Evolutionary conservation across 2,329 filamentous ascomycete genomes (phyloP), one percentile per base, ranked within the genome.

Genomic region (Colletotrichum spaethianum): DNA sequence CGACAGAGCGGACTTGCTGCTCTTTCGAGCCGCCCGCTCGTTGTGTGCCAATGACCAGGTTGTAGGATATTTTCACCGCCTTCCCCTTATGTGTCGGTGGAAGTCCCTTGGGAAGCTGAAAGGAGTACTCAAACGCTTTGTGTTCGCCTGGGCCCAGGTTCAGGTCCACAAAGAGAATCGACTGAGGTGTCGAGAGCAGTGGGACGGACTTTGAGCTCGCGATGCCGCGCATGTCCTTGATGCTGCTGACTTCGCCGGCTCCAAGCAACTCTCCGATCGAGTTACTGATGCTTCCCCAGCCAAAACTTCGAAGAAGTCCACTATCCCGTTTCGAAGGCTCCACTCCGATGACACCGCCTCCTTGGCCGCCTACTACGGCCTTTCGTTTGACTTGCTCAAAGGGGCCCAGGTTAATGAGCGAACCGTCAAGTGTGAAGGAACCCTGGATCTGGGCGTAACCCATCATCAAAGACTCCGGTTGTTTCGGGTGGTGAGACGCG

Each of bases 311-410:
- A 77, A 98, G 90, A 57, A 98, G 88, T 1, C 95, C 93, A 77
- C 91, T 94, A 63, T 94, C 91, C 70, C 91, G 89, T 80, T 94
- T 96, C 1, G 84, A 82, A 20, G 89, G 88, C 75, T 97, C 94
- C 12, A 97, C 85, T 14, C 94, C 94, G 61, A 97, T 91, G 2
- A 98, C 94, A 42, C 95, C 94, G 53, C 94, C 94, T 44, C 94
- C 94, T 78, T 97, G 94, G 1, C 93, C 93, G 60, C 94, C 94
- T 6, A 98, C 90, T 8, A 97, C 94, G 2, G 94, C 95, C 83
- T 97, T 98, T 71, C 95, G 90, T 81, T 99, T 99, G 48, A 98
- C 95, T 77, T 97, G 94, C 79, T 99, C 96, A 77, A 99, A 99
- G 0, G 94, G 94, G 0, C 91, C 91, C 48, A 97, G 91, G 77